Conservation (phyloP, 169 alveolate genomes). For the Babesia ovis region DNA sequence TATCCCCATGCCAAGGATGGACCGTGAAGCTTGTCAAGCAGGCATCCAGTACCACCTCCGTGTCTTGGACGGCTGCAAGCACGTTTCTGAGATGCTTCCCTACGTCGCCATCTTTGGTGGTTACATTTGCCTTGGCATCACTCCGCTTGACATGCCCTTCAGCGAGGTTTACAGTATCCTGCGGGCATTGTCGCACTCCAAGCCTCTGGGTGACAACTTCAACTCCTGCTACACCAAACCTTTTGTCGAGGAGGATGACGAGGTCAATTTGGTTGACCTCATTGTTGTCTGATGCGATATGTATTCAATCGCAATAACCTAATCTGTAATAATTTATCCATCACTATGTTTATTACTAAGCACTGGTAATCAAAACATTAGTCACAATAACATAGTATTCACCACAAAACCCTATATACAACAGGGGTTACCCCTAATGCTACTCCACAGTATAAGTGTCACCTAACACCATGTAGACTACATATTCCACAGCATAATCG, state of each 20-base stretch:
- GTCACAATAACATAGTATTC: background rate
- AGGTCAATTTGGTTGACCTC: constrained; percentile 7
- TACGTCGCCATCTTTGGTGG: constrained; percentile 73
- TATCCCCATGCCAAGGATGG: constrained; percentile 68
- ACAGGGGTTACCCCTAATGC: no score
- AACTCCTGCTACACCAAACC: background rate
- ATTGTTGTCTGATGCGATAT: constrained; percentile 9
- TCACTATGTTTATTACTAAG: background rate
- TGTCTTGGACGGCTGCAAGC: constrained; percentile 57
- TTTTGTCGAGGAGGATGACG: constrained; percentile 4
- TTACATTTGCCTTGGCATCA: constrained; percentile 71
- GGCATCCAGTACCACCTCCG: constrained; percentile 73
- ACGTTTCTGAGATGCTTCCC: constrained; percentile 69
- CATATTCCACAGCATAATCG: no score
- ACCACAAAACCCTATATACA: background rate
- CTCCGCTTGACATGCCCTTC: constrained; percentile 77
- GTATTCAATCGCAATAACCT: no score
- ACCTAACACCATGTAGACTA: no score
- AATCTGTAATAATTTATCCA: no score
- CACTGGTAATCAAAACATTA: background rate
- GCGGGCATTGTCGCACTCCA: constrained; percentile 66
- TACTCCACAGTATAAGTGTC: no score
- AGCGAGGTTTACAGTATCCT: constrained; percentile 71
- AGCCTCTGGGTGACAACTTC: constrained; percentile 51
- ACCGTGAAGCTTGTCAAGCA: constrained; percentile 57